These are phyloP conservation scores for Thielaviopsis populi DNA, from an alignment of 2,329 filamentous ascomycete genomes.

Conservation along the genomic window DNA sequence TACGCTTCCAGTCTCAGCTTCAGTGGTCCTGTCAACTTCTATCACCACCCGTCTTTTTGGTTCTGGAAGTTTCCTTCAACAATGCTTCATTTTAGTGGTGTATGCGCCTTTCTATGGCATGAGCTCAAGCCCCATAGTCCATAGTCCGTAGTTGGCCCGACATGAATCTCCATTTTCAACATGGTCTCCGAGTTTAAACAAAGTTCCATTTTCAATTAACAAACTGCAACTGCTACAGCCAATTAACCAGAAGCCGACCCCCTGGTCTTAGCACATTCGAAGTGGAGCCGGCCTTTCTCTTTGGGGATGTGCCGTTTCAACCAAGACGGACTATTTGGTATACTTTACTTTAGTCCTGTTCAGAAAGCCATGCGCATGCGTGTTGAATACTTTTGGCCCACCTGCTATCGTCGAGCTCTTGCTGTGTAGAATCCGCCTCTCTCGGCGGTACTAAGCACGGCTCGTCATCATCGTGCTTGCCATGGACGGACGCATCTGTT, in stretches of 20 bases:
- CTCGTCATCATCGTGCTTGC: slow-evolving; percentile 10
- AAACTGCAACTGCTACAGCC: background rate
- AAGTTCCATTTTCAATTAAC: background rate
- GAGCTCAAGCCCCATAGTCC: background rate
- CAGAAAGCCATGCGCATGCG: background rate
- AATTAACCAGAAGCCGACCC: background rate
- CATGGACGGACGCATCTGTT: background rate
- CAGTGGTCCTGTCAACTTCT: background rate
- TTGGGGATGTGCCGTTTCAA: background rate
- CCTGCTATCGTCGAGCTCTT: background rate
- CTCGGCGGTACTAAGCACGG: slow-evolving; percentile 10
- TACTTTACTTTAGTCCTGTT: background rate
- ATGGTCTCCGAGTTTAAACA: background rate
- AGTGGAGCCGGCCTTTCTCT: background rate
- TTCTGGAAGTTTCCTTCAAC: slow-evolving; percentile 3
- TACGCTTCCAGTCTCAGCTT: background rate
- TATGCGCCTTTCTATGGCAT: background rate
- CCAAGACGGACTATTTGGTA: background rate
- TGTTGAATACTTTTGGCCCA: background rate
- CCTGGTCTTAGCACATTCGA: background rate
- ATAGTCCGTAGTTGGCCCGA: background rate
- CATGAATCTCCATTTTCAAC: background rate
- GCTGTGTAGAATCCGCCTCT: background rate
- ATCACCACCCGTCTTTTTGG: background rate
- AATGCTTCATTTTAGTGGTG: background rate